Base-by-base conservation (phyloP, 2,329 filamentous ascomycete species). In the Bimuria novae-zelandiae region DNA sequence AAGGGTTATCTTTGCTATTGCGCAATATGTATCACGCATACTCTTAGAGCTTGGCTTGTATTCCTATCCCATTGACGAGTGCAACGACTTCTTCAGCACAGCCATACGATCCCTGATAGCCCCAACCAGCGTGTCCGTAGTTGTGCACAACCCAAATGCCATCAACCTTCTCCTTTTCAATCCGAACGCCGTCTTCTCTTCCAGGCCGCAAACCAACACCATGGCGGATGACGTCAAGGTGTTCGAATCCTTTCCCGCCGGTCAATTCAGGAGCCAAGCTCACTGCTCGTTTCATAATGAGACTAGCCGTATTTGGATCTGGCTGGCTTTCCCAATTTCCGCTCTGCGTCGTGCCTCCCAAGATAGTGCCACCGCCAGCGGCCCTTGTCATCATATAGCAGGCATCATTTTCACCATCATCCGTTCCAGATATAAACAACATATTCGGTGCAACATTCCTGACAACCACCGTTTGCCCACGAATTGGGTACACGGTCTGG, bases 391-490 rank as follows among this genome's bases (percentile, higher is more conserved):
- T 96, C 46, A 89, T 80, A 70, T 96, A 96, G 54, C 83, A 77
- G 3, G 86, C 77, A 73, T 96, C 90, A 33, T 87, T 85, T 0
- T 80, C 77, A 2, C 83, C 86, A 63, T 93, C 89, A 41, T 90
- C 87, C 0, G 85, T 88, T 35, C 89, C 88, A 5, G 88, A 91
- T 19, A 82, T 79, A 10, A 81, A 80, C 39, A 83, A 73, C 89
- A 94, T 93, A 25, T 82, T 76, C 7, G 83, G 82, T 0, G 86
- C 82, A 68, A 88, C 85, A 74, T 96, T 95, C 51, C 90, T 80
- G 22, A 96, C 90, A 1, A 96, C 71, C 0, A 95, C 89, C 12
- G 89, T 85, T 75, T 97, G 92, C 2, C 91, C 93, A 3, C 93
- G 84, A 0, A 83, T 86, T 0, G 93, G 92, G 46, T 84, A 80